phyloP scores from a whole-genome alignment of 371 early-diverging fungal species.

The Lichtheimia hyalospora region DNA sequence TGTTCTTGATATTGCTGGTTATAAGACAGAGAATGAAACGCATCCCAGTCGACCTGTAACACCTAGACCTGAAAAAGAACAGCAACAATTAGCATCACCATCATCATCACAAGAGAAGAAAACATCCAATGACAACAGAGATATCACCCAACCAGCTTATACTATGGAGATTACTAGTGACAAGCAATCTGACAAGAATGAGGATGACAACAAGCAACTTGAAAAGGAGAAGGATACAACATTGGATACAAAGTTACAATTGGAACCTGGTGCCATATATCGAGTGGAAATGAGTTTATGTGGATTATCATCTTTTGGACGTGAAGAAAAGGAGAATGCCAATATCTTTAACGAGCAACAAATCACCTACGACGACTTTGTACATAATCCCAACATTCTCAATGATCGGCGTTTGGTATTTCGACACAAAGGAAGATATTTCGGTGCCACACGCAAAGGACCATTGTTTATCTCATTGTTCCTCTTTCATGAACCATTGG shows the following conservation, averaged over 20 bases:
- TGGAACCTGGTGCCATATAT: slow-evolving; percentile 30
- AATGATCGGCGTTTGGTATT: slow-evolving; percentile 68
- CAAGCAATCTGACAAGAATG: neutral
- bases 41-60: neutral
- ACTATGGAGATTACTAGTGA: neutral
- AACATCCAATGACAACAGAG: no score
- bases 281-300: slow-evolving; percentile 59
- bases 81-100: neutral
- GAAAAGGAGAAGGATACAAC: neutral
- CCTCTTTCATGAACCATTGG: slow-evolving; percentile 39
- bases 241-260: slow-evolving; percentile 9
- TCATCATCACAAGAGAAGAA: neutral
- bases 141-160: no score
- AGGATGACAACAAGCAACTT: neutral
- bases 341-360: slow-evolving; percentile 58
- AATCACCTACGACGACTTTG: slow-evolving; percentile 63
- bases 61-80: neutral
- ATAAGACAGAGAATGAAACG: slow-evolving; percentile 46
- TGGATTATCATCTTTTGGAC: slow-evolving; percentile 40
- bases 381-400: slow-evolving; percentile 63
- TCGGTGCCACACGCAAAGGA: slow-evolving; percentile 34
- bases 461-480: slow-evolving; percentile 57
- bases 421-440: slow-evolving; percentile 59
- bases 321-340: slow-evolving; percentile 49
- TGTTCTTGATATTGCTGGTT: slow-evolving; percentile 62